Base-by-base conservation (phyloP, 257 asterid genomes). In the Solanum bulbocastanum region DNA sequence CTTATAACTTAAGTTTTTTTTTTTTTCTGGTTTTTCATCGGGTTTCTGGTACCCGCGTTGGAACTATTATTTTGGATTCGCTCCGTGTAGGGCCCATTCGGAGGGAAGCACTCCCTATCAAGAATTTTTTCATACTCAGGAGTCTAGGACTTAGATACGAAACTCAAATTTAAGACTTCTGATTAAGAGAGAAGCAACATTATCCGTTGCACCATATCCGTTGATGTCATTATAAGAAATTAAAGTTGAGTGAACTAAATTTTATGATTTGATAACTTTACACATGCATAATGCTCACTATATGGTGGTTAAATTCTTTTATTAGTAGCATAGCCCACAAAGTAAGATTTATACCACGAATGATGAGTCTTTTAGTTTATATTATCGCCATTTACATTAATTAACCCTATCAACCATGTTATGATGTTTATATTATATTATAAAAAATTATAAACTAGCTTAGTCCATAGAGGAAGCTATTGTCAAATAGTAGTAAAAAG, bases 121-220 rank as follows among this genome's bases (percentile, higher is more conserved):
- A 52, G 44, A 1, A 5, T 6, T 2, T 52, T 52, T 16, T 0
- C n/a, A 52, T 2, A 52, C 1, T 1, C n/a, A 52, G 0, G 0
- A 42, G 49, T 42, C 4, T 15, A 42, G 0, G 15, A 42, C 5
- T 11, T 4, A 42, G 11, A 42, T 42, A 0, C 4, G 15, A 5
- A 5, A 52, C 62, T 52, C 0, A 1, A 18, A 52, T 1, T 4
- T 22, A 0, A 56, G 4, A 56, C 2, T 10, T 56, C 10, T 18
- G 1, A 56, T 18, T 56, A 6, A 18, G 8, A 18, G n/a, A 16
- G n/a, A 0, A 18, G 4, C 4, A 1, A 52, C 10, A 1, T 6
- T 1, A 52, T 52, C 1, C 23, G 10, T 10, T 10, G 4, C 4
- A 0, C 4, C 4, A 9, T 2, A 40, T 40, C 11, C 13, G 0